Base-by-base conservation (phyloP, 1,284 basidiomycete genomes). In the Pseudozyma flocculosa region DNA sequence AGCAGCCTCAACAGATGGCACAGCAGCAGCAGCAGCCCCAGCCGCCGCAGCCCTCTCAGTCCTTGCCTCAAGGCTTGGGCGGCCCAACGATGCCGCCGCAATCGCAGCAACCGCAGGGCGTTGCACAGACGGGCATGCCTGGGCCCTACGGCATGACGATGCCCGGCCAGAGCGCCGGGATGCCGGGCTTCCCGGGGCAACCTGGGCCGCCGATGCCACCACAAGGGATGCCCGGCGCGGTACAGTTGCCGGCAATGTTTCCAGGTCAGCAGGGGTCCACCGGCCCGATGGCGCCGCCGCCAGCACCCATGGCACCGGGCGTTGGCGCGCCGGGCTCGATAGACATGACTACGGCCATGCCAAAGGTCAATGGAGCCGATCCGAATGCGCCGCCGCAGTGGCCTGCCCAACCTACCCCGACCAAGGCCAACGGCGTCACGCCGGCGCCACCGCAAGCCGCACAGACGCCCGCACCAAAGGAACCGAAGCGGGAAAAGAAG, bases 371-470 rank as follows among this genome's bases (percentile, higher is more conserved):
- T 13, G 32, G 57, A 24, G 24, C 54, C 29, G 48, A 53, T 19
- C 15, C 51, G 2, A 49, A 53, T 13, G 51, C 59, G 21, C 48
- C 54, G 17, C 59, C 58, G 13, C 45, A 53, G 37, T 55, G 48
- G 62, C 62, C 61, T 14, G 54, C 60, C 22, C 59, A 58, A 18
- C 45, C 56, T n/a, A 58, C 58, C 34, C 62, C 62, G 3, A 56
- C 46, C 24, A 61, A 61, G 42, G 23, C 48, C 4, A 57, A 57
- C 32, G 54, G 54, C 14, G 43, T 48, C 3, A 34, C 37, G 17
- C 54, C 62, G 11, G 10, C 21, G 7, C 3, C 8, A 8, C 3
- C 13, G 21, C 11, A 40, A 22, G 18, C 18, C 15, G 10, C 21
- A 5, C 48, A 57, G 23, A 52, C 64, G 3, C 57, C 55, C 2